Evolutionary conservation across 176 grass and related monocot genomes (phyloP).

Genomic region (Puya raimondii): DNA sequence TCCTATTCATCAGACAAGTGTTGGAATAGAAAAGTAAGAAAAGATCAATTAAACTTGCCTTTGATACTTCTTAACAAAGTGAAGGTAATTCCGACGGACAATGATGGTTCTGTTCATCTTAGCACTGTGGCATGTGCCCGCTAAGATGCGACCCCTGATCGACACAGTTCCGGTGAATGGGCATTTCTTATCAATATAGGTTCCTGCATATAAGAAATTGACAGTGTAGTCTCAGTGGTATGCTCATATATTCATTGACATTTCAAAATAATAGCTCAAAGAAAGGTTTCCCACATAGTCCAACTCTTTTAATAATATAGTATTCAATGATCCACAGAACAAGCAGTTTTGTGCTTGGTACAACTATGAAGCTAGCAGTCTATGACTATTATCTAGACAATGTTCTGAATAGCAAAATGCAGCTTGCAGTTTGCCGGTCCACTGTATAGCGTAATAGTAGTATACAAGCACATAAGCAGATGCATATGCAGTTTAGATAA

Average conservation of each 20-base stretch:
- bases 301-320: no score
- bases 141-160: constrained; percentile 12
- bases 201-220: background rate
- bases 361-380: no score
- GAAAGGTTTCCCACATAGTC: no score
- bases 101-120: constrained; percentile 13
- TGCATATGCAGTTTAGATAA: no score
- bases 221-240: background rate
- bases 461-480: no score
- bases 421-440: no score
- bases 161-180: constrained; percentile 4
- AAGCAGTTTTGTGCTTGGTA: no score
- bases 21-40: background rate
- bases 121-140: constrained; percentile 9
- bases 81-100: constrained; percentile 5
- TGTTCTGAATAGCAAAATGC: no score
- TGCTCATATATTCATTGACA: background rate
- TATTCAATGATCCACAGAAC: no score
- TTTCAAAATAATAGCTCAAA: no score
- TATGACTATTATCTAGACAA: no score
- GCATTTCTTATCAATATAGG: constrained; percentile 13
- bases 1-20: background rate
- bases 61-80: constrained; percentile 7
- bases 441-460: no score
- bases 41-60: background rate